Base-by-base conservation (phyloP, 2,329 filamentous ascomycete species). In the Venturia carpophila region DNA sequence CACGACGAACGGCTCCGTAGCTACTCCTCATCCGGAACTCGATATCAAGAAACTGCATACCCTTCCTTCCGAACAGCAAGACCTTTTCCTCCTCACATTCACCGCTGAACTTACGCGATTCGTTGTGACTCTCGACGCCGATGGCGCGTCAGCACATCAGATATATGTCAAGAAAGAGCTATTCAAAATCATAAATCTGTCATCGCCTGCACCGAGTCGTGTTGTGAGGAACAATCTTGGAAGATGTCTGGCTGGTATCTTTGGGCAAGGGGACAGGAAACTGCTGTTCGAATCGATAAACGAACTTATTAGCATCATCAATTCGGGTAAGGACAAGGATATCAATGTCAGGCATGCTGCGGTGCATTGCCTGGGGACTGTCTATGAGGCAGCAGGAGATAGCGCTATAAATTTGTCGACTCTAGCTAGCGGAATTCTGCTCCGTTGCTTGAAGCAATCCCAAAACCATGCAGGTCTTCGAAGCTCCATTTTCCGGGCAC, bases 231-330 rank as follows among this genome's bases (percentile, higher is more conserved):
- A 93, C 77, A 95, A 93, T 73, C 76, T 97, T 43, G 93, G 92
- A 60, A 85, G 86, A 75, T 93, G 91, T 70, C 88, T 97, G 69
- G 88, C 88, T 52, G 87, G 89, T 71, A 87, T 97, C 66, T 89
- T 99, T 69, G 83, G 82, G 19, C 88, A 89, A 68, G 94, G 94
- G 15, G 93, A 97, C 76, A 84, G 93, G 68, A 96, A 95, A 74
- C 82, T 96, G 62, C 83, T 99, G 2, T 97, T 95, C 73, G 94
- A 99, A 76, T 95, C 91, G 0, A 89, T 97, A 73, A 96, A 94
- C 71, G 93, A 97, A 69, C 81, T 97, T 13, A 81, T 92, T 11
- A 80, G 78, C 13, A 86, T 96, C 65, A 75, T 96, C 58, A 86
- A 86, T 67, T 83, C 83, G 60, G 85, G 88, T 24, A 97, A 96